A percentile compares a stretch with the other conserved stretches of the same genome.
phyloP scores from a whole-genome alignment of 345 rosid genomes.

The Turritis glabra region DNA sequence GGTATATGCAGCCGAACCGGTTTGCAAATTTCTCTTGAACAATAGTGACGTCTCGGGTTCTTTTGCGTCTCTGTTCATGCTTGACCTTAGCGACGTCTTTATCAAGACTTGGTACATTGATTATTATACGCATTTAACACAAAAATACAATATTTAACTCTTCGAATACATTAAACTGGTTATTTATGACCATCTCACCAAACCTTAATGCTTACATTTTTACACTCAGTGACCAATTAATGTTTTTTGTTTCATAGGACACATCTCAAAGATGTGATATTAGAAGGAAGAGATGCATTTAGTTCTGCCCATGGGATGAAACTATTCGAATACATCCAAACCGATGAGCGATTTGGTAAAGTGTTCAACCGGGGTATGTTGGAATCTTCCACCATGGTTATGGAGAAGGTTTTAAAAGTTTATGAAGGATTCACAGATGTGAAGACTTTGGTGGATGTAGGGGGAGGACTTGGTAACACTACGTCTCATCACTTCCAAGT shows the following conservation, averaged over 20 bases:
- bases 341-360: constrained; percentile 41
- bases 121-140: not conserved
- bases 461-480: constrained; percentile 40
- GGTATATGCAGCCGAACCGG: constrained; percentile 5
- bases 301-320: constrained; percentile 53
- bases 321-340: constrained; percentile 42
- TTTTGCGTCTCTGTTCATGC: constrained; percentile 10
- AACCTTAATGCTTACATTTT: constrained; percentile 3
- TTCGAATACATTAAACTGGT: not conserved
- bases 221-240: not conserved
- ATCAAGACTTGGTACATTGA: constrained; percentile 10
- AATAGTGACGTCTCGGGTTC: constrained; percentile 6
- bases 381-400: constrained; percentile 40
- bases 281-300: constrained; percentile 40
- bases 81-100: not conserved
- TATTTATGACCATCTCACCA: not conserved
- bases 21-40: not conserved
- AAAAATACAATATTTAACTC: not conserved
- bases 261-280: constrained; percentile 44
- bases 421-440: constrained; percentile 56
- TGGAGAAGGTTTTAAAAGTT: constrained; percentile 41
- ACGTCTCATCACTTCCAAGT: constrained; percentile 43
- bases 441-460: constrained; percentile 38
- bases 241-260: constrained; percentile 11
- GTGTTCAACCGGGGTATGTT: constrained; percentile 52